phyloP scores from a whole-genome alignment of 225 moss, liverwort and hornwort genomes.

The Rhytidiadelphus loreus region DNA sequence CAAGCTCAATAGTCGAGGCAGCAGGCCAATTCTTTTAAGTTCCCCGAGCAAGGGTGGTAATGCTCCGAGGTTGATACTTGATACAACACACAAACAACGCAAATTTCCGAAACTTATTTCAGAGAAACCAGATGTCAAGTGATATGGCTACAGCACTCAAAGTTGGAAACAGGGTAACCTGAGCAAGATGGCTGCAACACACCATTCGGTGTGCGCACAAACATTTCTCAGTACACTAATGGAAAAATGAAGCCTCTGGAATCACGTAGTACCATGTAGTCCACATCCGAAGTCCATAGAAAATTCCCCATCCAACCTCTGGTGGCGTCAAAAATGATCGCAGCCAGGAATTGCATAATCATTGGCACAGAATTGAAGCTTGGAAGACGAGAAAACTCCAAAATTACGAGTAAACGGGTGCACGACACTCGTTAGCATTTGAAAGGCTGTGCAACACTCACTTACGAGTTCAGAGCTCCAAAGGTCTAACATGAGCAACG shows the following conservation, averaged over 20 bases:
- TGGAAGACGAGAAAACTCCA: not conserved
- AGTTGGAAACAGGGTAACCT: not conserved
- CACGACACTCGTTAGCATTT: not conserved
- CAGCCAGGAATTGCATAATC: not conserved
- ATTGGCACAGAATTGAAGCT: not conserved
- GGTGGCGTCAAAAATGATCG: not conserved
- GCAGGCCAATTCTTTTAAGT: not conserved
- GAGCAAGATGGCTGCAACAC: not conserved
- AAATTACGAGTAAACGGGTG: not conserved
- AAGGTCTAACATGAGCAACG: not conserved
- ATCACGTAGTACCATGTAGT: not conserved
- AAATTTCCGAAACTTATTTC: not conserved
- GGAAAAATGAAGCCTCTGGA: not conserved
- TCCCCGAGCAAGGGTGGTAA: not conserved
- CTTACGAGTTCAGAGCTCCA: not conserved
- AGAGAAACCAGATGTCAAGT: not conserved
- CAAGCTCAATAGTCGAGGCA: accelerated
- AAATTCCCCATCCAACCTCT: not conserved
- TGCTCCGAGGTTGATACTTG: not conserved
- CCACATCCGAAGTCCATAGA: not conserved
- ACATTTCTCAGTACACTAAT: not conserved
- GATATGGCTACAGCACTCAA: not conserved
- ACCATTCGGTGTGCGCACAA: not conserved
- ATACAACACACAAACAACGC: not conserved
- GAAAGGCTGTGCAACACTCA: not conserved